Conservation (phyloP, 2,329 filamentous ascomycete genomes). For the Venturia asperata region DNA sequence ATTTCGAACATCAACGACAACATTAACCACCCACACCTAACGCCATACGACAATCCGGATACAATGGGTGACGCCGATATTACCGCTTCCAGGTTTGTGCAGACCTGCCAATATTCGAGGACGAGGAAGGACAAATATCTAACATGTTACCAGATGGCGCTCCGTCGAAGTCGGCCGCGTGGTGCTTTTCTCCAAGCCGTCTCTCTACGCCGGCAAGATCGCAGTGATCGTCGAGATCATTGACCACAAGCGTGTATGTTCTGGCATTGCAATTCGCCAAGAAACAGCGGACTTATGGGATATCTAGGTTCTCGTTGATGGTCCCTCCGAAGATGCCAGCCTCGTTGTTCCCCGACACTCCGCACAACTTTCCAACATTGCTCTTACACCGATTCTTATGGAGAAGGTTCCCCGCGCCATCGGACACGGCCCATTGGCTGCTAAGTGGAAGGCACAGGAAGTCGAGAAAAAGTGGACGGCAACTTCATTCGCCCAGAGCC, state of each 20-base stretch:
- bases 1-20: not conserved
- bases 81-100: constrained; percentile 37
- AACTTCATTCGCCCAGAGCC: constrained; percentile 92
- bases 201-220: constrained; percentile 67
- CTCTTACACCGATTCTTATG: constrained; percentile 85
- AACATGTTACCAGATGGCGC: constrained; percentile 58
- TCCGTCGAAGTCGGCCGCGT: constrained; percentile 95
- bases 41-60: constrained; percentile 24
- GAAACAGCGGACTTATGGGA: constrained; percentile 19
- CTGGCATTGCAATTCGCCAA: constrained; percentile 25
- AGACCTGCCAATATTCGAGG: not conserved
- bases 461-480: constrained; percentile 91
- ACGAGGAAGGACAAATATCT: constrained; percentile 1
- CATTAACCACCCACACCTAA: constrained; percentile 7
- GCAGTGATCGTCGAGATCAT: constrained; percentile 98
- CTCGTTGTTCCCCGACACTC: constrained; percentile 81
- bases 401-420: constrained; percentile 77
- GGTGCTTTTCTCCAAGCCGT: constrained; percentile 72
- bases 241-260: constrained; percentile 99
- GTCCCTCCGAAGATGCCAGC: constrained; percentile 74
- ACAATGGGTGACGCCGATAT: constrained; percentile 44
- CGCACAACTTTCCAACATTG: constrained; percentile 70
- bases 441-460: constrained; percentile 82
- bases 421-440: constrained; percentile 75
- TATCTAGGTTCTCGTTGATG: constrained; percentile 87